Conservation (phyloP, 306 rosid genomes). For the Arachis stenosperma region DNA sequence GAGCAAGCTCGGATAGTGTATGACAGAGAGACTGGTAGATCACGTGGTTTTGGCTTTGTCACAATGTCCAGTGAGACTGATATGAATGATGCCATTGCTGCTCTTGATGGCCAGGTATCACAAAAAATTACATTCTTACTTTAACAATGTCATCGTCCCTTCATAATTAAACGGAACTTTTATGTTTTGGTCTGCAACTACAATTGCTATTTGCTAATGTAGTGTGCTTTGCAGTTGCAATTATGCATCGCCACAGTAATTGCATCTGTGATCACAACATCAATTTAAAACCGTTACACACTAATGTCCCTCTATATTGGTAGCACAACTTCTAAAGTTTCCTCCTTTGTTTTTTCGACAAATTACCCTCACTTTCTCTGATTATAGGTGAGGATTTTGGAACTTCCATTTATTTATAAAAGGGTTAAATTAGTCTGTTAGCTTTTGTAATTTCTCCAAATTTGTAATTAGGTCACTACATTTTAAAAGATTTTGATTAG, state of each 20-base stretch:
- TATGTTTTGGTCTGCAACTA: no score
- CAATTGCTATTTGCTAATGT: no score
- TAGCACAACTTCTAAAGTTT: neutral
- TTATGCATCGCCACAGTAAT: no score
- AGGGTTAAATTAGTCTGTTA: no score
- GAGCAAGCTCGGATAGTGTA: constrained; percentile 71
- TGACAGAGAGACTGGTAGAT: constrained; percentile 91
- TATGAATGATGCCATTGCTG: constrained; percentile 85
- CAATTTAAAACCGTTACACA: neutral
- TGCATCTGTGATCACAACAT: no score
- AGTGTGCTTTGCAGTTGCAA: neutral
- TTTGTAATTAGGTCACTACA: no score
- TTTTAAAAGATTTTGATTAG: no score
- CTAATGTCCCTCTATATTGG: neutral
- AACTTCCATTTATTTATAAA: no score
- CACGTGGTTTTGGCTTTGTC: constrained; percentile 98
- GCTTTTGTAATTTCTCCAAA: no score
- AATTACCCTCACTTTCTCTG: no score
- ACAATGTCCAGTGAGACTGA: constrained; percentile 74
- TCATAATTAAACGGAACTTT: constrained; percentile 7
- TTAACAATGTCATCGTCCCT: neutral
- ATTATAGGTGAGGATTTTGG: no score
- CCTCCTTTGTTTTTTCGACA: no score
- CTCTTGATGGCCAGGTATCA: constrained; percentile 94
- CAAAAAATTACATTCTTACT: constrained; percentile 15